Evolutionary conservation across 306 rosid species (phyloP).

Genomic region (Dalbergia cultrata): DNA sequence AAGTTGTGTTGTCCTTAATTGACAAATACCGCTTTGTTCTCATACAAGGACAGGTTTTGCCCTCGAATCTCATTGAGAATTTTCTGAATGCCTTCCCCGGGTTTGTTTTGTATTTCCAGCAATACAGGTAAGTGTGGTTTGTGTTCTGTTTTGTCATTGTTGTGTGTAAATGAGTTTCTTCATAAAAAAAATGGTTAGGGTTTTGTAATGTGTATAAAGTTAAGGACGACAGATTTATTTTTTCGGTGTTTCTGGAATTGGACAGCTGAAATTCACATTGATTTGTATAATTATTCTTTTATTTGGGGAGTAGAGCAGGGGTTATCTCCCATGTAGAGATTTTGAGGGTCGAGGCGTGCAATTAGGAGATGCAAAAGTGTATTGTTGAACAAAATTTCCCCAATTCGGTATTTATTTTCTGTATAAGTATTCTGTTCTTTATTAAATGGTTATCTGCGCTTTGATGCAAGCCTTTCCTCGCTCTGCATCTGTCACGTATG

Average conservation of each 20-base stretch:
- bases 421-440: not conserved
- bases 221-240: not conserved
- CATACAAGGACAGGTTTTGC: constrained; percentile 56
- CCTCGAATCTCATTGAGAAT: constrained; percentile 55
- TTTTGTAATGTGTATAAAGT: constrained; percentile 32
- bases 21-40: constrained; percentile 64
- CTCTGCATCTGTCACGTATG: not conserved
- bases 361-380: constrained; percentile 8
- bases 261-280: constrained; percentile 32
- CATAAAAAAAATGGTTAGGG: not conserved
- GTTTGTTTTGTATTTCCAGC: constrained; percentile 58
- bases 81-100: constrained; percentile 67
- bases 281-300: constrained; percentile 44
- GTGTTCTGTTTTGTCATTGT: constrained; percentile 22
- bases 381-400: not conserved
- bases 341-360: constrained; percentile 28
- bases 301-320: constrained; percentile 31
- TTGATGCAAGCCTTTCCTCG: not conserved
- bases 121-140: constrained; percentile 39
- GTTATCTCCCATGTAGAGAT: constrained; percentile 8
- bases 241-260: not conserved
- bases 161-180: constrained; percentile 39
- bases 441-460: not conserved
- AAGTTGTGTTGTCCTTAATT: constrained; percentile 55
- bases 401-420: not conserved